Base-by-base conservation (phyloP, 768 basidiomycete genomes). In the Boletus barrowsii region DNA sequence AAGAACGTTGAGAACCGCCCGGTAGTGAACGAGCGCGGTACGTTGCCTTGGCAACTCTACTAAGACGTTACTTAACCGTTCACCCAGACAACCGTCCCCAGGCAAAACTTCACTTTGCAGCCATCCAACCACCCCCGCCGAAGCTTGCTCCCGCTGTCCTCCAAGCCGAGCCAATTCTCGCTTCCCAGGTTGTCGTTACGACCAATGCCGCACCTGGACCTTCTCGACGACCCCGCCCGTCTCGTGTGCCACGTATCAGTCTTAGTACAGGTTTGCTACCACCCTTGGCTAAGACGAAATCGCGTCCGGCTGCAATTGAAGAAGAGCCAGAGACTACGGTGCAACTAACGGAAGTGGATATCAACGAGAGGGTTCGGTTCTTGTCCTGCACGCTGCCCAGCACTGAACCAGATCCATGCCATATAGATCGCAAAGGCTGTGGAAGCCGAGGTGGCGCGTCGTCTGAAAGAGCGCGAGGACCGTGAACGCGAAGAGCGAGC, bases 1-100 rank as follows among this genome's bases (percentile, higher is more conserved):
- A 91, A 91, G 78, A 88, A 92, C 59, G 74, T 94, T 3, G 90
- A 93, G 74, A 93, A 93, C 65, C 86, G 83, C 55, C 86, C 87
- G 2, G 81, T 86, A 22, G 76, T 91, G 26, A 89, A 91, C 58
- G 87, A 91, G 61, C 83, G 82, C 57, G 88, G 90, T 86, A 63
- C 14, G 76, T 68, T 48, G 15, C 41, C 30, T 42, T 30, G n/a
- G 26, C 41, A 54, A 10, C 3, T 5, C 33, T 33, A 10, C 17
- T 29, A 13, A 18, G 10, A 37, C 14, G 7, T 29, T 41, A 14
- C 53, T 55, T 7, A 62, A 48, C 26, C 10, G 10, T 52, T 52
- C 13, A 33, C 33, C 22, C 54, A 87, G 86, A 87, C 59, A 83
- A 79, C 57, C 81, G 80, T 17, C 81, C 82, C 4, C 74, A 70